A percentile compares a stretch with the other conserved stretches of the same genome.
Evolutionary conservation across 257 asterid species (phyloP).

Genomic region (Scutellaria minor): DNA sequence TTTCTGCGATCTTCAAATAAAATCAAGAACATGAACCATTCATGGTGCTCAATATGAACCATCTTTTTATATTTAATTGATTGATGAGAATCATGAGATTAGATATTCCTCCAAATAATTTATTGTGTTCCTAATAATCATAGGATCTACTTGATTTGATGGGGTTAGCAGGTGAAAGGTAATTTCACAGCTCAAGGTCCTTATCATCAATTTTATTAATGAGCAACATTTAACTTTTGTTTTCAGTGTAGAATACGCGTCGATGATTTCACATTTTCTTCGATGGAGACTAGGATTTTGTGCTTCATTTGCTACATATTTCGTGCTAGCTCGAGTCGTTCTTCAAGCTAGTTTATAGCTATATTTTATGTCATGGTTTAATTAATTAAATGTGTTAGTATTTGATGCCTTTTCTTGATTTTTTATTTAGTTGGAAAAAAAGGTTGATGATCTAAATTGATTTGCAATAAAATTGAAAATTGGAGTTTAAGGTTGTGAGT

Average conservation of each 20-base stretch:
- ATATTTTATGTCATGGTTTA: neutral
- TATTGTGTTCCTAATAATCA: neutral
- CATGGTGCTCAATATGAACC: too few species aligned
- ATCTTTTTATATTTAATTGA: neutral
- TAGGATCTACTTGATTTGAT: slow-evolving; percentile 2
- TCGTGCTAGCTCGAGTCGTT: neutral
- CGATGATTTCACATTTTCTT: neutral
- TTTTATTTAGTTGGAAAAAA: too few species aligned
- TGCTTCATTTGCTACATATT: neutral
- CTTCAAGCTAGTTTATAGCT: neutral
- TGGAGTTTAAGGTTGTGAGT: too few species aligned
- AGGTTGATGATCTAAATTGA: too few species aligned
- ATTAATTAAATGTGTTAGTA: too few species aligned
- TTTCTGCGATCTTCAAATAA: too few species aligned
- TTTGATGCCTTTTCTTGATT: too few species aligned
- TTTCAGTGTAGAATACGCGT: slow-evolving; percentile 24
- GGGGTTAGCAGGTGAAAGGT: neutral
- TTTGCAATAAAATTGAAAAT: too few species aligned
- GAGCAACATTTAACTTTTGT: neutral
- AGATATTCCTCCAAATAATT: slow-evolving; percentile 8
- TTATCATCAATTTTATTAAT: slow-evolving; percentile 1
- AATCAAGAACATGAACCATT: too few species aligned
- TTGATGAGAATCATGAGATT: slow-evolving; percentile 6
- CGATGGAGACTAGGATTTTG: neutral
- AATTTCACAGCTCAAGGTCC: neutral